phyloP scores from a whole-genome alignment of 106 monocot species.

The Hemerocallis citrina region DNA sequence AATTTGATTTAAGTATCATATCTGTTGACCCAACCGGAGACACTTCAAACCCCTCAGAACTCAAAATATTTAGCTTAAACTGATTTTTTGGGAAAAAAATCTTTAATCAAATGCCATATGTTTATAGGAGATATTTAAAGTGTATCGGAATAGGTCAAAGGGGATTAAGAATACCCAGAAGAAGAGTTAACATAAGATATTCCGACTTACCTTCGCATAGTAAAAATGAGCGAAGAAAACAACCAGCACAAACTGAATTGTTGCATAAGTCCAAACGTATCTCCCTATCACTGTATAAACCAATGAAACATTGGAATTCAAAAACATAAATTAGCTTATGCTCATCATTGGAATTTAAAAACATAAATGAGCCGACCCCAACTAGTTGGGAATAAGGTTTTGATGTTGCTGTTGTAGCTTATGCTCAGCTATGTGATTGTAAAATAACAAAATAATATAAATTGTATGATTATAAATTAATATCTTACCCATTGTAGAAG shows the following conservation, averaged over 20 bases:
- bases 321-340: background rate
- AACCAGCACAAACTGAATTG: slow-evolving; percentile 37
- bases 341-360: no score
- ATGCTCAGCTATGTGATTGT: background rate
- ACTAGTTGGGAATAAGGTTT: no score
- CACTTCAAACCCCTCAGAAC: no score
- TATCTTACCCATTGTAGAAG: slow-evolving; percentile 43
- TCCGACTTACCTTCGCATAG: slow-evolving; percentile 25
- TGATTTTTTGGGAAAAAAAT: background rate
- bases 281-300: slow-evolving; percentile 15
- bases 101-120: no score
- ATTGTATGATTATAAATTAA: background rate
- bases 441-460: slow-evolving; percentile 4
- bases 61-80: no score
- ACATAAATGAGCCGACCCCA: no score
- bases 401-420: no score
- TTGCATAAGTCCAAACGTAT: slow-evolving; percentile 37
- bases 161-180: no score
- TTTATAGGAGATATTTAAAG: no score
- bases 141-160: no score
- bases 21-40: no score
- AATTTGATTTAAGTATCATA: background rate
- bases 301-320: background rate
- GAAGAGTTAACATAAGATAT: background rate
- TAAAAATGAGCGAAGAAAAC: slow-evolving; percentile 47